Percentiles rank a stretch among this genome's conserved stretches.
Conservation (phyloP, 2,329 filamentous ascomycete species). For the Pseudogymnoascus verrucosus region DNA sequence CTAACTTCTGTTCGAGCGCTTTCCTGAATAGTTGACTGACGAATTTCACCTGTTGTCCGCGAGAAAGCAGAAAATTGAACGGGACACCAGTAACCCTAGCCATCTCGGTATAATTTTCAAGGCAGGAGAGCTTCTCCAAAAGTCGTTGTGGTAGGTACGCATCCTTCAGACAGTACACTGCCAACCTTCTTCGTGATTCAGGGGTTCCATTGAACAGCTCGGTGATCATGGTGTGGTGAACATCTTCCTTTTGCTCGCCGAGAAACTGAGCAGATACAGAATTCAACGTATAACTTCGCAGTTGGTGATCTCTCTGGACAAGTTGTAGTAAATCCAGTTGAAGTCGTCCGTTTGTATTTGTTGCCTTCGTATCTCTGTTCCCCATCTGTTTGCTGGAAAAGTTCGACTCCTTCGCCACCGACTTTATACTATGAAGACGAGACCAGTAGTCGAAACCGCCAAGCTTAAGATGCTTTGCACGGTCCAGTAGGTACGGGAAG, state of each 20-base stretch:
- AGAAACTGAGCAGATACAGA: slow-evolving; percentile 92
- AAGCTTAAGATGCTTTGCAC: slow-evolving; percentile 77
- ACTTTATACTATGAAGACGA: slow-evolving; percentile 62
- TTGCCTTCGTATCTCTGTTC: slow-evolving; percentile 86
- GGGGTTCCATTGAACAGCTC: slow-evolving; percentile 95
- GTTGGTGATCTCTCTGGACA: slow-evolving; percentile 87
- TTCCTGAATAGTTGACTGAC: slow-evolving; percentile 96
- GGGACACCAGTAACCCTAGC: slow-evolving; percentile 97
- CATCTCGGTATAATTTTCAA: slow-evolving; percentile 99
- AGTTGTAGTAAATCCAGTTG: slow-evolving; percentile 93
- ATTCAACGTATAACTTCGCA: slow-evolving; percentile 95
- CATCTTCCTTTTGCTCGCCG: slow-evolving; percentile 96
- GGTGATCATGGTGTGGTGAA: slow-evolving; percentile 98
- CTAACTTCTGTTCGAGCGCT: slow-evolving; percentile 82
- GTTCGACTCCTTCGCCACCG: slow-evolving; percentile 68
- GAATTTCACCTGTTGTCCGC: slow-evolving; percentile 96
- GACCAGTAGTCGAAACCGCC: slow-evolving; percentile 79
- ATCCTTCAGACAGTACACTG: slow-evolving; percentile 95
- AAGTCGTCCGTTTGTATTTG: slow-evolving; percentile 87
- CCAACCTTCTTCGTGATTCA: slow-evolving; percentile 81
- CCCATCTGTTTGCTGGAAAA: slow-evolving; percentile 99
- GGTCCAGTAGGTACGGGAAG: slow-evolving; percentile 88
- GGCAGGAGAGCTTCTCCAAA: slow-evolving; percentile 95
- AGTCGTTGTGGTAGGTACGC: slow-evolving; percentile 88
- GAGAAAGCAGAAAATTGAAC: slow-evolving; percentile 86